phyloP scores from a whole-genome alignment of 441 rosid species.

The Geranium incanum region DNA sequence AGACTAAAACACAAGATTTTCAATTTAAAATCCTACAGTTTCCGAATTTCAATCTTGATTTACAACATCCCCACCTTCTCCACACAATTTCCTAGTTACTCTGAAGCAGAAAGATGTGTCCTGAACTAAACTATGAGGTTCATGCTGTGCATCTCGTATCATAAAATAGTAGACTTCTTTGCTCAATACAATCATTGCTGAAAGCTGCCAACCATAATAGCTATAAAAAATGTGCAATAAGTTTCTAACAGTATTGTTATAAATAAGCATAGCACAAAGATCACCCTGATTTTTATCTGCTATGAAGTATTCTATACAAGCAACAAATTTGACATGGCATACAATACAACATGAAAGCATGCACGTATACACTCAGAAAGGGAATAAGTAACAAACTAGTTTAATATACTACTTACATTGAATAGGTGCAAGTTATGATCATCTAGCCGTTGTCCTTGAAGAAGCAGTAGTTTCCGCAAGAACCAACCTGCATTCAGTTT shows the following conservation, averaged over 20 bases:
- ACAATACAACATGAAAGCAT: slow-evolving; percentile 1
- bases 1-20: neutral
- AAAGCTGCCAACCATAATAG: neutral
- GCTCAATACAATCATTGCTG: neutral
- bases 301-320: neutral
- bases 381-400: slow-evolving; percentile 2
- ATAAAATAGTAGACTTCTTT: neutral
- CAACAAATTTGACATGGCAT: neutral
- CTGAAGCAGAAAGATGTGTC: neutral
- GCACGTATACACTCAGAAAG: neutral
- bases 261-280: neutral
- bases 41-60: neutral
- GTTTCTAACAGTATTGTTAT: neutral
- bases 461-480: slow-evolving; percentile 34
- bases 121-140: neutral
- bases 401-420: slow-evolving; percentile 38
- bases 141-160: neutral
- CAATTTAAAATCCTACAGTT: neutral
- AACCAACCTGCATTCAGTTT: slow-evolving; percentile 54
- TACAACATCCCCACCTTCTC: neutral
- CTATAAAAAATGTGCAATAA: neutral
- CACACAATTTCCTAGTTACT: neutral
- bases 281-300: neutral
- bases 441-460: slow-evolving; percentile 32
- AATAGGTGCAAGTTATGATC: slow-evolving; percentile 31